These are phyloP conservation scores for Kregervanrija pseudodelftensis DNA, from an alignment of 805 yeast species.

Conservation along the genomic window DNA sequence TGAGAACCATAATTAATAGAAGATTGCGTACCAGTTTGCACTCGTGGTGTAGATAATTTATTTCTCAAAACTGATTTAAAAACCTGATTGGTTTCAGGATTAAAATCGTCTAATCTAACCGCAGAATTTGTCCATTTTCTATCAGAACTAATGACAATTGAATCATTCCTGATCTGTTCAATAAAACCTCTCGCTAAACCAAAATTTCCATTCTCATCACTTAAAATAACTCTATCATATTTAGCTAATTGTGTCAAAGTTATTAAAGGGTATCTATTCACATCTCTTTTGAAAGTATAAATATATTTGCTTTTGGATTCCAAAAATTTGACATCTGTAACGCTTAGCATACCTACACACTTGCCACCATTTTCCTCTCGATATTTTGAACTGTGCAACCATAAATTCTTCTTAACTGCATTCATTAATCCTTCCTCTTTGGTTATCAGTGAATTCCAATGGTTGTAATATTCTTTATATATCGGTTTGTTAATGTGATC, in stretches of 20 bases:
- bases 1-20: slow-evolving; percentile 1
- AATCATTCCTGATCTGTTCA: slow-evolving; percentile 32
- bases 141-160: slow-evolving; percentile 43
- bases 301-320: slow-evolving; percentile 22
- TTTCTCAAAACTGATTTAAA: slow-evolving; percentile 40
- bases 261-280: slow-evolving; percentile 13
- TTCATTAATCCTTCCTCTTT: slow-evolving; percentile 62
- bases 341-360: slow-evolving; percentile 44
- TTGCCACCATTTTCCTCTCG: slow-evolving; percentile 58
- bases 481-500: slow-evolving; percentile 31
- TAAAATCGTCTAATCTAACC: slow-evolving; percentile 35
- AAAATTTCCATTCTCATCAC: slow-evolving; percentile 77
- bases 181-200: slow-evolving; percentile 63
- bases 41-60: neutral
- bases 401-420: slow-evolving; percentile 52
- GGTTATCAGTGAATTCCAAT: slow-evolving; percentile 69
- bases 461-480: slow-evolving; percentile 51
- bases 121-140: slow-evolving; percentile 41
- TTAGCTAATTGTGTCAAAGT: slow-evolving; percentile 40
- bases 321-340: slow-evolving; percentile 25
- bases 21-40: neutral
- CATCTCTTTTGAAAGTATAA: slow-evolving; percentile 43
- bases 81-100: slow-evolving; percentile 38
- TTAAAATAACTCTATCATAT: slow-evolving; percentile 62
- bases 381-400: slow-evolving; percentile 52